Conservation (phyloP, 306 rosid species). For the Psophocarpus tetragonolobus region DNA sequence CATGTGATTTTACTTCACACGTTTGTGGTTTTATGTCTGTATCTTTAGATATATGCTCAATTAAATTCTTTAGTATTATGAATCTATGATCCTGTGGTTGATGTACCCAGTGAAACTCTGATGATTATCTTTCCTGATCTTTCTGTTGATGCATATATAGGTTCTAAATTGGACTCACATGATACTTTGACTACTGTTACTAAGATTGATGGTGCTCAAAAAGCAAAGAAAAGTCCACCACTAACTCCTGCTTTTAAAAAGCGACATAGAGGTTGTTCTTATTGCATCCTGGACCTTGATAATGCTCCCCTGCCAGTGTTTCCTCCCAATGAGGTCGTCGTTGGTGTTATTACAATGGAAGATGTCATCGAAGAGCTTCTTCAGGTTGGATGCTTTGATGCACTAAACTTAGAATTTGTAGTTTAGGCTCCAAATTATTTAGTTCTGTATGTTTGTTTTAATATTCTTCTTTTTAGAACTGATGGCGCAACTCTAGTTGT, state of each 20-base stretch:
- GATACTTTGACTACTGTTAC: conserved; percentile 32
- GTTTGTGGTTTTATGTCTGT: conserved; percentile 17
- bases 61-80: neutral
- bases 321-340: conserved; percentile 76
- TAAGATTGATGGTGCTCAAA: conserved; percentile 48
- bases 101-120: conserved; percentile 36
- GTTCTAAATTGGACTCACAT: conserved; percentile 43
- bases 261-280: conserved; percentile 93
- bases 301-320: conserved; percentile 75
- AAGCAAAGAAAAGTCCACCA: conserved; percentile 61
- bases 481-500: conserved; percentile 27
- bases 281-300: conserved; percentile 85
- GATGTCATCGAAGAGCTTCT: conserved; percentile 99
- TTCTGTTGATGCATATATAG: conserved; percentile 39
- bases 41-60: conserved; percentile 9
- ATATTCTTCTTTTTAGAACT: neutral
- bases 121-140: conserved; percentile 27
- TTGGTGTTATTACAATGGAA: conserved; percentile 97
- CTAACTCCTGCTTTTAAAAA: conserved; percentile 76
- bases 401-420: neutral
- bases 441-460: conserved; percentile 23
- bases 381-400: conserved; percentile 65
- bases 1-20: conserved; percentile 18
- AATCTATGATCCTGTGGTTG: conserved; percentile 11
- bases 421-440: conserved; percentile 14